Conservation (phyloP, 257 asterid species). For the Forsythia viridissima region DNA sequence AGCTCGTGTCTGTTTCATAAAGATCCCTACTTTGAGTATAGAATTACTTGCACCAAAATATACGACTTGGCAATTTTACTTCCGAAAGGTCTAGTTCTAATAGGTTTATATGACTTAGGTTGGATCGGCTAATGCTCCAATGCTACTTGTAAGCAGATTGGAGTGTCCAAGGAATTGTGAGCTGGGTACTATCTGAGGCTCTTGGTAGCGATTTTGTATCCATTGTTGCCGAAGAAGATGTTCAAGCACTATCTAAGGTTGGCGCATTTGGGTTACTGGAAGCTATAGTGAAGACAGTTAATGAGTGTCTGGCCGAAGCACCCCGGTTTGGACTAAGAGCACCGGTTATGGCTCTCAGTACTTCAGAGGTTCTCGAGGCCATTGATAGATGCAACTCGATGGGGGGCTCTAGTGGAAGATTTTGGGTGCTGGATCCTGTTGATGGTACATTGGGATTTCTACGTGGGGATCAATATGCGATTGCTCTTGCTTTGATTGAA, state of each 20-base stretch:
- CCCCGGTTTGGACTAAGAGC: conserved; percentile 54
- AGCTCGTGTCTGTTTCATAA: not conserved
- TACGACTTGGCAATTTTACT: not conserved
- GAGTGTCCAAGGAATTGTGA: conserved; percentile 88
- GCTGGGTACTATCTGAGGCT: conserved; percentile 67
- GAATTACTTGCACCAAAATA: not conserved
- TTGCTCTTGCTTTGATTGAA: conserved; percentile 78
- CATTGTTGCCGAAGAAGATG: conserved; percentile 82
- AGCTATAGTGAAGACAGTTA: conserved; percentile 54
- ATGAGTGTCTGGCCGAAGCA: conserved; percentile 55
- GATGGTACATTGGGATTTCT: conserved; percentile 86
- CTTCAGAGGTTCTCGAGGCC: conserved; percentile 61
- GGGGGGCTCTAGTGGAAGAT: conserved; percentile 57
- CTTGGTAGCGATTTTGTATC: conserved; percentile 57
- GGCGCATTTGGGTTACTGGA: conserved; percentile 45
- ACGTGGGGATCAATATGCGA: conserved; percentile 86
- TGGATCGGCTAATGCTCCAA: conserved; percentile 39
- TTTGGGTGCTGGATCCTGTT: conserved; percentile 89
- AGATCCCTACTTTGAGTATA: not conserved
- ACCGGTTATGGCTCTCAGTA: conserved; percentile 43
- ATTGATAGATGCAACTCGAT: conserved; percentile 68
- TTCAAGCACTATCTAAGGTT: conserved; percentile 53
- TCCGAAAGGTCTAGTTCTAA: conserved; percentile 20
- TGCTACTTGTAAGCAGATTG: conserved; percentile 68
- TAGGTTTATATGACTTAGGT: conserved; percentile 33